These are phyloP conservation scores for Groenewaldozyma tartarivorans DNA, from an alignment of 805 yeast species.

Conservation along the genomic window DNA sequence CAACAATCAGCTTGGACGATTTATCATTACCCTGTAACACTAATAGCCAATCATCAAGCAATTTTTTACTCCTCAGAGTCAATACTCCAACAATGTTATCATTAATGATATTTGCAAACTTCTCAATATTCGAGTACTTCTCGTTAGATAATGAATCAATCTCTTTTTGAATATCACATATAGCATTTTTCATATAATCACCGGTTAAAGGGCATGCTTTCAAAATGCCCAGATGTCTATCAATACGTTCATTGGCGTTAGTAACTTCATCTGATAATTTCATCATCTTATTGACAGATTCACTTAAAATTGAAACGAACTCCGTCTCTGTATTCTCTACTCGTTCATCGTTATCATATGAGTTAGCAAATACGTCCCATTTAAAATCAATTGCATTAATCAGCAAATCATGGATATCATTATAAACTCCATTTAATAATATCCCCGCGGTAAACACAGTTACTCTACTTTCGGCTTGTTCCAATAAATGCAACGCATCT, in stretches of 20 bases:
- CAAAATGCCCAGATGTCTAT: too few species aligned
- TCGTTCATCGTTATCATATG: constrained; percentile 34
- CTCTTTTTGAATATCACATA: constrained; percentile 26
- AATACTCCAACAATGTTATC: constrained; percentile 24
- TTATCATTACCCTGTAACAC: constrained; percentile 6
- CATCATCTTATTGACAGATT: constrained; percentile 22
- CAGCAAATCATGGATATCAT: constrained; percentile 20
- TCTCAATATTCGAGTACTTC: constrained; percentile 28
- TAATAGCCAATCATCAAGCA: constrained; percentile 20
- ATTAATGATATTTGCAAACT: constrained; percentile 30
- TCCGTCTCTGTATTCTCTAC: not conserved
- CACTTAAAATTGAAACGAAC: constrained; percentile 21
- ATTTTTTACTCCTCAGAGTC: constrained; percentile 20
- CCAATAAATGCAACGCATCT: constrained; percentile 41
- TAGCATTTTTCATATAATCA: too few species aligned
- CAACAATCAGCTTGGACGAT: constrained; percentile 1
- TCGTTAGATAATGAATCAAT: constrained; percentile 25
- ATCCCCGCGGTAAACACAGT: constrained; percentile 34
- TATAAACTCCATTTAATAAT: constrained; percentile 14
- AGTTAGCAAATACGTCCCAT: constrained; percentile 48
- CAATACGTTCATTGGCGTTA: too few species aligned
- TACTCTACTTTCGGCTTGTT: constrained; percentile 26
- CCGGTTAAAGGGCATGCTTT: too few species aligned
- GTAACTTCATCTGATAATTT: too few species aligned
- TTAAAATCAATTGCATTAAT: constrained; percentile 29